Evolutionary conservation across 225 moss, liverwort and hornwort species (phyloP).

Genomic region (Neckera pumila): DNA sequence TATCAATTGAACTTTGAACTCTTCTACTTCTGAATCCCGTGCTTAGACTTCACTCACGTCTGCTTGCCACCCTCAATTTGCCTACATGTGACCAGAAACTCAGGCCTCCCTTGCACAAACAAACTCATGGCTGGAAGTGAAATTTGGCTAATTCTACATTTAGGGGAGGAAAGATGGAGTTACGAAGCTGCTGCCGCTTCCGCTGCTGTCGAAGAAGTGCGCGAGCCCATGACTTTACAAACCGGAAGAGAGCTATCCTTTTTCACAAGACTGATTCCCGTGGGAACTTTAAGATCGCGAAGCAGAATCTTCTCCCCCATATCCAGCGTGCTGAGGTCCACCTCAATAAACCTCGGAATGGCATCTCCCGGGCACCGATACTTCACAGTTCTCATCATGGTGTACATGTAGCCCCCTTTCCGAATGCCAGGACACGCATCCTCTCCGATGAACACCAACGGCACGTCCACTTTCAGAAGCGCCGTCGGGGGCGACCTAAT

Average conservation of each 20-base stretch:
- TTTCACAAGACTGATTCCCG: constrained; percentile 36
- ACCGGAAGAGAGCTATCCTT: constrained; percentile 67
- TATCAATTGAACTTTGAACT: background rate
- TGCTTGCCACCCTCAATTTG: background rate
- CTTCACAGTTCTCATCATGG: constrained; percentile 63
- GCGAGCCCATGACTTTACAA: constrained; percentile 91
- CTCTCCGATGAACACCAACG: constrained; percentile 81
- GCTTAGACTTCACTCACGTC: background rate
- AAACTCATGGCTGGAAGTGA: background rate
- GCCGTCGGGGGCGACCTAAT: constrained; percentile 58
- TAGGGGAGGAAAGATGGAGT: background rate
- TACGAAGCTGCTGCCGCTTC: background rate
- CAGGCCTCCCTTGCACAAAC: background rate
- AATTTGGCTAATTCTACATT: background rate
- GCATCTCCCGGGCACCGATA: constrained; percentile 64
- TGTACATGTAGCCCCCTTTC: constrained; percentile 85
- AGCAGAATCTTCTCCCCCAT: constrained; percentile 70
- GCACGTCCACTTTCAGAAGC: constrained; percentile 67
- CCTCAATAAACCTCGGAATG: constrained; percentile 73
- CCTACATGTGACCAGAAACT: background rate
- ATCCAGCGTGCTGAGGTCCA: constrained; percentile 76
- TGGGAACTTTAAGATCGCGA: constrained; percentile 38
- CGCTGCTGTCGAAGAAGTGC: constrained; percentile 29
- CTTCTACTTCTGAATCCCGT: background rate
- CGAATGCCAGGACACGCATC: constrained; percentile 82